Evolutionary conservation across 1,284 basidiomycete species (phyloP), one percentile per base, ranked within the genome.

Genomic region (Moesziomyces globuligerus): DNA sequence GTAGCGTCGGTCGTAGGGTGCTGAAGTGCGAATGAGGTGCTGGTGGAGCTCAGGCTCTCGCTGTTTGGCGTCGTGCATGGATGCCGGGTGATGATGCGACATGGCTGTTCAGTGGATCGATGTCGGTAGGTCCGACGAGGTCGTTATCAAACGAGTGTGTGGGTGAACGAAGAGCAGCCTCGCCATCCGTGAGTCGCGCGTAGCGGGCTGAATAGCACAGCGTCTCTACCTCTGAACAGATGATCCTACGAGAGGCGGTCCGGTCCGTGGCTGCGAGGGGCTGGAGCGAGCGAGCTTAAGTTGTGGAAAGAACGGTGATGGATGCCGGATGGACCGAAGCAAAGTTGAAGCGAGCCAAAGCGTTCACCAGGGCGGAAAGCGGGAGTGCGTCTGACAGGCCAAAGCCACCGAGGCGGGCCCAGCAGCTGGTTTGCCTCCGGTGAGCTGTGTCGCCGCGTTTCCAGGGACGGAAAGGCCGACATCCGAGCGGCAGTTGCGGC

Each of bases 11-110:
- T 59, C 39, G 40, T 59, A 52, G 2, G 49, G 43, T 9, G 39
- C 7, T 15, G 43, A 25, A 29, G 49, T 23, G 32, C 49, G 50
- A 7, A 23, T 28, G 5, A 25, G 32, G 5, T 36, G 45, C 9
- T 38, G 36, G 18, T 59, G 57, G 40, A 26, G 45, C 32, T 34
- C 21, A 7, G 24, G 32, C 26, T 44, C 45, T 28, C 45, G 50
- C 25, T n/a, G 45, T 34, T 34, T 13, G 10, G 39, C 49, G 18
- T 23, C 28, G 20, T 42, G 41, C 20, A 34, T 23, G 28, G n/a
- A 18, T 3, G 3, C 21, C 6, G 44, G 34, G 48, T 52, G 45
- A 39, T 42, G 38, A 36, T 52, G 51, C 5, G 56, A 26, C 56
- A 59, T 59, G 46, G 13, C 15, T 17, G 17, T 1, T 17, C 15